A percentile compares a stretch with the other conserved stretches of the same genome.
phyloP scores from a whole-genome alignment of 345 rosid species.

The Draba incana region DNA sequence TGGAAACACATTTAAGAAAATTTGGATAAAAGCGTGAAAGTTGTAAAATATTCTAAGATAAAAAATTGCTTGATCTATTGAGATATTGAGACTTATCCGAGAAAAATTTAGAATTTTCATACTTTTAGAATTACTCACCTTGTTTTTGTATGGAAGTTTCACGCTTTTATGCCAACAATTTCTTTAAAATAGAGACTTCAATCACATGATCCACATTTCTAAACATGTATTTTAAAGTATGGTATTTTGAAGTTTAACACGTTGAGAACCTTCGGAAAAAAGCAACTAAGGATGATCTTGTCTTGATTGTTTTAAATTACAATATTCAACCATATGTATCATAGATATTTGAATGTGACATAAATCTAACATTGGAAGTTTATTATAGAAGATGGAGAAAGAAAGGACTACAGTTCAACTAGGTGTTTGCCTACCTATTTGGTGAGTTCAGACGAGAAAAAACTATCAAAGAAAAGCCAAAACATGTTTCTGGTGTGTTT shows the following conservation, averaged over 20 bases:
- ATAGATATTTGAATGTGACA: slow-evolving; percentile 9
- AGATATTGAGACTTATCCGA: too few species aligned
- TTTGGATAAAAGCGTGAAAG: too few species aligned
- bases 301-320: neutral
- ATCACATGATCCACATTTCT: neutral
- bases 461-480: slow-evolving; percentile 25
- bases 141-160: too few species aligned
- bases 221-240: neutral
- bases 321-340: neutral
- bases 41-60: too few species aligned
- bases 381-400: slow-evolving; percentile 5
- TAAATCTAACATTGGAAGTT: neutral
- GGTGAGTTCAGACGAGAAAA: slow-evolving; percentile 9
- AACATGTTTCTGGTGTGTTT: slow-evolving; percentile 28
- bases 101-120: too few species aligned
- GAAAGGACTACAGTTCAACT: slow-evolving; percentile 14
- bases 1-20: too few species aligned
- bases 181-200: neutral
- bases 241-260: too few species aligned
- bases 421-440: slow-evolving; percentile 24
- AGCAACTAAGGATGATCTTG: neutral
- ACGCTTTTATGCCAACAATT: too few species aligned
- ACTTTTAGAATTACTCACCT: too few species aligned
- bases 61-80: too few species aligned
- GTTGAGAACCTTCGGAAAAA: neutral